Base-by-base conservation (phyloP, 2,329 filamentous ascomycete species). In the Bimuria novae-zelandiae region DNA sequence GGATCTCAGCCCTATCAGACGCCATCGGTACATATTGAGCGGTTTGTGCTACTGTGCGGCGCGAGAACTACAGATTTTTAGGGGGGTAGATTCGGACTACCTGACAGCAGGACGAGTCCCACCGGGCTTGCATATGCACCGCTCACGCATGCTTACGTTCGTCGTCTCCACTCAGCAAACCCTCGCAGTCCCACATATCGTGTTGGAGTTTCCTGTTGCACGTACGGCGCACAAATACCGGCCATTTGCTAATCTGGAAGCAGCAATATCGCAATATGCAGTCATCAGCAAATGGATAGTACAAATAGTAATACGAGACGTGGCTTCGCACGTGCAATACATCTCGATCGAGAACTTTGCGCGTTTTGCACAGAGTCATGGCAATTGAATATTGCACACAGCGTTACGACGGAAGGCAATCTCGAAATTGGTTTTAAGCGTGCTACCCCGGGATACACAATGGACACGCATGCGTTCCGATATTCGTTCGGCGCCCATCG, bases 91-190 rank as follows among this genome's bases (percentile, higher is more conserved):
- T 45, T 22, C 22, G 44, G 33, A 12, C 11, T 43, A 8, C 22
- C 17, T 19, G 29, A 25, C 22, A 41, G 19, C 39, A 42, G 8
- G 19, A 43, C 35, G 29, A 14, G 47, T 25, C 29, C 37, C 33
- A 39, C 33, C 19, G 21, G 27, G 37, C 39, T 35, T 49, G 27
- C 29, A 36, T 49, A 17, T 50, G 29, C 35, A 32, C 36, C 46
- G 32, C 44, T 16, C 30, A 23, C 21, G 36, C 43, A 25, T 36
- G 30, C 43, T 46, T 49, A 42, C 47, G 37, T 29, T 50, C 48
- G 40, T 50, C 32, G 27, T 45, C 39, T 45, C 45, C 48, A 51
- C 43, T 35, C 22, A 44, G 48, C 52, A 48, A 41, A 37, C 23
- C 48, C 43, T 42, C 43, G 40, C 23, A 53, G 30, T 32, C 22